A percentile compares a stretch with the other conserved stretches of the same genome.
Evolutionary conservation across 1,139 yeast genomes (phyloP).

Genomic region (Geotrichum cucujoidarum): DNA sequence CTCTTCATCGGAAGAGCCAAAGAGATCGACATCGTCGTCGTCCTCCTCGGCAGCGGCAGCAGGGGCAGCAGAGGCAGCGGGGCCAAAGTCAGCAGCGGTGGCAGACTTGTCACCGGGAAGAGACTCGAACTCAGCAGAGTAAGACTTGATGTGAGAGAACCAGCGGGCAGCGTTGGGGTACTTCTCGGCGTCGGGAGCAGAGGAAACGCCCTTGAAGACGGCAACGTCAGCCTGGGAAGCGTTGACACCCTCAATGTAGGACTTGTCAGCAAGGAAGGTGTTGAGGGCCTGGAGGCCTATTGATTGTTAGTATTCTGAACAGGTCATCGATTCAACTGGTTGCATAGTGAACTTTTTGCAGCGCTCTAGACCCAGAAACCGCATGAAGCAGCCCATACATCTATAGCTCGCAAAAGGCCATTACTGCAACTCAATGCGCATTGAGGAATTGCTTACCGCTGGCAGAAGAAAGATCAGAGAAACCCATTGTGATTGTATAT

Average conservation of each 20-base stretch:
- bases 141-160: constrained; percentile 96
- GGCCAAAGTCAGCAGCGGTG: constrained; percentile 35
- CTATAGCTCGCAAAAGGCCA: background rate
- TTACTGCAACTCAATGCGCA: too few species aligned
- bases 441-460: constrained; percentile 39
- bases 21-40: constrained; percentile 86
- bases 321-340: background rate
- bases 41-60: constrained; percentile 78
- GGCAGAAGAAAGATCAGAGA: constrained; percentile 42
- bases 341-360: too few species aligned
- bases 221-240: constrained; percentile 94
- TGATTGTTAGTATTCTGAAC: constrained; percentile 10
- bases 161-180: constrained; percentile 96
- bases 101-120: constrained; percentile 39
- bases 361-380: background rate
- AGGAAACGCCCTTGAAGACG: constrained; percentile 87
- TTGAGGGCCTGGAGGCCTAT: constrained; percentile 74
- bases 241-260: constrained; percentile 65
- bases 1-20: constrained; percentile 91
- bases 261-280: constrained; percentile 84
- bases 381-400: background rate
- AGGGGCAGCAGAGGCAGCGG: constrained; percentile 41
- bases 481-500: constrained; percentile 33
- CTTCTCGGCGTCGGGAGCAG: constrained; percentile 47
- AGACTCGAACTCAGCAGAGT: constrained; percentile 70